A percentile compares a stretch with the other conserved stretches of the same genome.
phyloP scores from a whole-genome alignment of 371 early-diverging fungal species.

The Synchytrium microbalum region DNA sequence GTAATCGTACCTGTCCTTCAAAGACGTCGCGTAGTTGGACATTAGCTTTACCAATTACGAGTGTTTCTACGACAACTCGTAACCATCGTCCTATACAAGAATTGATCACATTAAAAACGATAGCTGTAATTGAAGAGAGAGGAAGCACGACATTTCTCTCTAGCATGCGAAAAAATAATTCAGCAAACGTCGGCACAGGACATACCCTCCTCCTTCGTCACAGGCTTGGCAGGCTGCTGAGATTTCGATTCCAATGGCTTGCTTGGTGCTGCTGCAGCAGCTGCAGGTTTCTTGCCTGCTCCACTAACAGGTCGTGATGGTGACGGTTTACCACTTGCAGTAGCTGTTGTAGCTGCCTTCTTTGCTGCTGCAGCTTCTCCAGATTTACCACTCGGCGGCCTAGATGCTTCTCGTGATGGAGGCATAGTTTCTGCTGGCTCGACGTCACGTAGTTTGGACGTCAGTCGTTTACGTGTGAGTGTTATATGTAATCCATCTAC shows the following conservation, averaged over 20 bases:
- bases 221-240: too few relatives aligned
- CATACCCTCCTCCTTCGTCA: too few relatives aligned
- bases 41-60: neutral
- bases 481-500: neutral
- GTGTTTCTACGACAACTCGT: neutral
- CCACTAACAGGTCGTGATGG: too few relatives aligned
- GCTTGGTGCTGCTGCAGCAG: too few relatives aligned
- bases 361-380: neutral
- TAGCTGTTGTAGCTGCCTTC: too few relatives aligned
- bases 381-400: neutral
- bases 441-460: neutral
- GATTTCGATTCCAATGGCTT: too few relatives aligned
- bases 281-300: neutral
- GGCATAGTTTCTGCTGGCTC: neutral
- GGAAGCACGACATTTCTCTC: too few relatives aligned
- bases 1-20: neutral
- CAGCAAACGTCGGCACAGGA: too few relatives aligned
- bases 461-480: neutral
- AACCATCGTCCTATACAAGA: neutral
- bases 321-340: too few relatives aligned
- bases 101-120: too few relatives aligned
- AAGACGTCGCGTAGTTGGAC: neutral
- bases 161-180: too few relatives aligned
- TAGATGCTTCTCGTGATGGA: neutral
- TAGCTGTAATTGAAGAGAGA: too few relatives aligned